phyloP scores from a whole-genome alignment of 2,329 filamentous ascomycete species.

The Sclerotinia subarctica region DNA sequence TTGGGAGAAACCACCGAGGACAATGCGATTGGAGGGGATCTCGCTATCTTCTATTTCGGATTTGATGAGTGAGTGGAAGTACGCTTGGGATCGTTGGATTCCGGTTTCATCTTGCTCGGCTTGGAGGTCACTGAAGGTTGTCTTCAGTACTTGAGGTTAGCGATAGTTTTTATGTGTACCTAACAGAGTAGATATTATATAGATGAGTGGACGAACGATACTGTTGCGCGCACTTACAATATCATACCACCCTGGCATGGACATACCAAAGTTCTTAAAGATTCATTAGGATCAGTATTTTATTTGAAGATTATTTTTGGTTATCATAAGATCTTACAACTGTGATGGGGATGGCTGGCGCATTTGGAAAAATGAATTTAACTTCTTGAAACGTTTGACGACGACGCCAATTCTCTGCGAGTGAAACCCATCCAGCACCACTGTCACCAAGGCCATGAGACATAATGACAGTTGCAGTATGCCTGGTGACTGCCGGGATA shows the following conservation, averaged over 20 bases:
- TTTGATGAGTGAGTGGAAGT: slow-evolving; percentile 77
- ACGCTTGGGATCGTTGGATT: slow-evolving; percentile 68
- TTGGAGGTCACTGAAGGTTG: slow-evolving; percentile 46
- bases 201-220: slow-evolving; percentile 29
- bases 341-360: slow-evolving; percentile 83
- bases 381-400: slow-evolving; percentile 81
- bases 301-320: background rate
- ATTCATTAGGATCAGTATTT: slow-evolving; percentile 17
- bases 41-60: slow-evolving; percentile 70
- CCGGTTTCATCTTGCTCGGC: slow-evolving; percentile 65
- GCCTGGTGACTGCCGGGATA: slow-evolving; percentile 74
- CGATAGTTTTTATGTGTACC: background rate
- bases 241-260: slow-evolving; percentile 87
- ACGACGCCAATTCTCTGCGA: slow-evolving; percentile 84
- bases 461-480: slow-evolving; percentile 94
- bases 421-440: slow-evolving; percentile 72
- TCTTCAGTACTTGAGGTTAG: slow-evolving; percentile 33
- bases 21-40: slow-evolving; percentile 77
- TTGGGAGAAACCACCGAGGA: slow-evolving; percentile 82
- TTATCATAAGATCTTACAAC: slow-evolving; percentile 46
- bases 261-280: slow-evolving; percentile 66
- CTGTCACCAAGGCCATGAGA: slow-evolving; percentile 88
- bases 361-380: slow-evolving; percentile 91
- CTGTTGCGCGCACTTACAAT: slow-evolving; percentile 51
- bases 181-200: background rate